A percentile compares a stretch with the other conserved stretches of the same genome.
Conservation (phyloP, 1,139 yeast genomes). For the Diutina mesorugosa region DNA sequence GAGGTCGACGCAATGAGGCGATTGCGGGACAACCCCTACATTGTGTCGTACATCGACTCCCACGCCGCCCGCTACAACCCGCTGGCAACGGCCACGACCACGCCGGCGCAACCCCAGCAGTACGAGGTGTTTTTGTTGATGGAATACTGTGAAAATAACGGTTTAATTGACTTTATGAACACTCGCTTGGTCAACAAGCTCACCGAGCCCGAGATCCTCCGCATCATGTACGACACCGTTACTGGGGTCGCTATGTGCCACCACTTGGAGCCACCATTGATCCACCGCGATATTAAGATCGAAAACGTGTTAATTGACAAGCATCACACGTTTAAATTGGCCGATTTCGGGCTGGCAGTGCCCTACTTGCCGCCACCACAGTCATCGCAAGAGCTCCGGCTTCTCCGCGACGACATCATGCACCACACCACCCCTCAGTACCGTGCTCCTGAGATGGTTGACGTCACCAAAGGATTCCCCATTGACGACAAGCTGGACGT, state of each 20-base stretch:
- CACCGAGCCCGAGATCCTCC: conserved; percentile 69
- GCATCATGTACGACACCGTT: conserved; percentile 73
- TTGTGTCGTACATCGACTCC: conserved; percentile 86
- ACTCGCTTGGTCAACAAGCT: conserved; percentile 72
- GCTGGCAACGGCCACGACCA: conserved; percentile 2
- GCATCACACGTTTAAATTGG: conserved; percentile 62
- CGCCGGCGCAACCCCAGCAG: conserved; percentile 22
- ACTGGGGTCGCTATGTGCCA: conserved; percentile 86
- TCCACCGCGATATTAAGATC: conserved; percentile 90
- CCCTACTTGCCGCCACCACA: conserved; percentile 53
- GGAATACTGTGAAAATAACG: conserved; percentile 85
- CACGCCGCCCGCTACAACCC: conserved; percentile 63
- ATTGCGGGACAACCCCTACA: conserved; percentile 59
- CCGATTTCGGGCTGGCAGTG: conserved; percentile 93
- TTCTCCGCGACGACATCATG: conserved; percentile 70
- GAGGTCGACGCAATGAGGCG: conserved; percentile 82
- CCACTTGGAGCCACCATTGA: conserved; percentile 62
- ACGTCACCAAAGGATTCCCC: conserved; percentile 69
- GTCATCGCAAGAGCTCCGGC: conserved; percentile 50
- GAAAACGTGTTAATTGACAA: conserved; percentile 82
- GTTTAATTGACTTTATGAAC: conserved; percentile 89
- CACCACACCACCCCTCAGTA: conserved; percentile 97
- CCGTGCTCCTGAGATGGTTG: conserved; percentile 94
- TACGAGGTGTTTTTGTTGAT: conserved; percentile 85
- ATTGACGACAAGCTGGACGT: conserved; percentile 91